Conservation (phyloP, 441 rosid species). For the Theobroma grandiflorum region DNA sequence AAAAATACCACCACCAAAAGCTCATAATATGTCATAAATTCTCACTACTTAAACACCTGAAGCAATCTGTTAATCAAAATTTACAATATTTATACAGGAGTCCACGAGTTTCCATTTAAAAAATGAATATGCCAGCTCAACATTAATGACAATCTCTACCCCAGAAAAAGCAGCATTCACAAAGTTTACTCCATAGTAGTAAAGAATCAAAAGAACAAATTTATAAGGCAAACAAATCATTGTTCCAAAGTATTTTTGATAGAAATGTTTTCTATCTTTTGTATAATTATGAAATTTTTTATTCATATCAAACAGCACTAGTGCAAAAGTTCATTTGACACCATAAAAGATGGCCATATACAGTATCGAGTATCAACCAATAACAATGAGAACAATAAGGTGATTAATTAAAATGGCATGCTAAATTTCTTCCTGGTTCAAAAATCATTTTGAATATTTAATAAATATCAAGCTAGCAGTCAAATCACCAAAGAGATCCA, state of each 20-base stretch:
- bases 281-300: background rate
- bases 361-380: background rate
- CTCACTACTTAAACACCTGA: background rate
- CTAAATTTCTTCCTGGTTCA: background rate
- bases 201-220: background rate
- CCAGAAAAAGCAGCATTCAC: background rate
- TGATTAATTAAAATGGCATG: conserved; percentile 1
- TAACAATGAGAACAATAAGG: background rate
- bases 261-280: background rate
- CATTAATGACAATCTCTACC: background rate
- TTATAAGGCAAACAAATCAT: background rate
- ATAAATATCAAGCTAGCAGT: conserved; percentile 8
- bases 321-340: conserved; percentile 5
- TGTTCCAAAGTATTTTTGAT: background rate
- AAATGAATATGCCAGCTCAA: background rate
- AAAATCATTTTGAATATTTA: conserved; percentile 13
- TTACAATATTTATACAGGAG: background rate
- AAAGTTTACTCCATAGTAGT: background rate
- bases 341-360: background rate
- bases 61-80: background rate
- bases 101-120: background rate
- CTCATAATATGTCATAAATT: background rate
- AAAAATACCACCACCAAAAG: background rate
- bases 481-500: background rate
- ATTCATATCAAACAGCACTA: background rate